phyloP scores from a whole-genome alignment of 257 asterid species.

The Orobanche coerulescens region DNA sequence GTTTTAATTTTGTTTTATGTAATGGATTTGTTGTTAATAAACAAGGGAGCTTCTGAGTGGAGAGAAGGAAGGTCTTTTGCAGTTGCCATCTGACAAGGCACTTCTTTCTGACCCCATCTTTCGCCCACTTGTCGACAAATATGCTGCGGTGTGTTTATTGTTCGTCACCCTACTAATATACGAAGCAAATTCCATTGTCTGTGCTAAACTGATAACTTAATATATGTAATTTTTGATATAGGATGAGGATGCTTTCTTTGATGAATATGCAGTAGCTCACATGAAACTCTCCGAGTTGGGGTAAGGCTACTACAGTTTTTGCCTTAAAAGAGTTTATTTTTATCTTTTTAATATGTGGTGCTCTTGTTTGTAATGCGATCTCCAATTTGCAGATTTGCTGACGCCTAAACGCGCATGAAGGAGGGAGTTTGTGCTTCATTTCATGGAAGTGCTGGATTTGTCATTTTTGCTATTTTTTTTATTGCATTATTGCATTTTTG shows the following conservation, averaged over 20 bases:
- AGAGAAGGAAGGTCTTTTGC: conserved; percentile 65
- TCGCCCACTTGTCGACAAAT: conserved; percentile 71
- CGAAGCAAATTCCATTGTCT: background rate
- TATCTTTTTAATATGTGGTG: too few relatives aligned
- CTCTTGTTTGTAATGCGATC: too few relatives aligned
- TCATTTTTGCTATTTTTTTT: too few relatives aligned
- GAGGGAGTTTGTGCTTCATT: too few relatives aligned
- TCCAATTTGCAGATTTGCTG: too few relatives aligned
- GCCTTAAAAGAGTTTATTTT: too few relatives aligned
- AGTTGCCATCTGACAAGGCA: conserved; percentile 74
- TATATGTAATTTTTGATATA: conserved; percentile 13
- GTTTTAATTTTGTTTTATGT: background rate
- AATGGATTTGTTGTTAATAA: background rate
- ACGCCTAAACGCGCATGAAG: too few relatives aligned
- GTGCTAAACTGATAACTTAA: background rate
- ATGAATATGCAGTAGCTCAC: conserved; percentile 72
- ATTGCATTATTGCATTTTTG: too few relatives aligned
- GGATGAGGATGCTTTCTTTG: conserved; percentile 88
- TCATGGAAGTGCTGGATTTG: too few relatives aligned
- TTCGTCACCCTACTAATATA: background rate
- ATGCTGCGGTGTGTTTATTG: conserved; percentile 44
- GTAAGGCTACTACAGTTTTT: too few relatives aligned
- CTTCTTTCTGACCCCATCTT: conserved; percentile 58
- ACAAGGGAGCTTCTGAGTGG: conserved; percentile 69
- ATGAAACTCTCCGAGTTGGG: conserved; percentile 75